Evolutionary conservation across 2,329 filamentous ascomycete species (phyloP), one percentile per base, ranked within the genome.

Genomic region (Aureobasidium pullulans): DNA sequence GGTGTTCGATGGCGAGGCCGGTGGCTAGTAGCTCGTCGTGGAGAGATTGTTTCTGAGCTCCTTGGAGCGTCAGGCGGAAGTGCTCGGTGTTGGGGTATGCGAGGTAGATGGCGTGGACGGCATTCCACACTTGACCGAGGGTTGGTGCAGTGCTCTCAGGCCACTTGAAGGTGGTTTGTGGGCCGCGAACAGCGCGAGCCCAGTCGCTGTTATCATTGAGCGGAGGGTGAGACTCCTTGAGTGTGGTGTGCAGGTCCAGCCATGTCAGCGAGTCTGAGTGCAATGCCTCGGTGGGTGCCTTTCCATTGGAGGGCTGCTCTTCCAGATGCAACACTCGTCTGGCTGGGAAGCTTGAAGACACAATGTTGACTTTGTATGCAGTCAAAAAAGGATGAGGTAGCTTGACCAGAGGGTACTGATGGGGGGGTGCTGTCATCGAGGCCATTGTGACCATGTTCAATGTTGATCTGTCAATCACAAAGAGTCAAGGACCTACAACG

Each of bases 381-480:
- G 76, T 78, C 40, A 79, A 69, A 52, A 74, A 79, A 4, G 76
- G 76, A 58, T 79, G 75, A 16, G 76, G 76, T 31, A 79, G 72
- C 63, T 77, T 78, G 28, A 78, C 72, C 60, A 66, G 66, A 37
- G 52, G 52, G 13, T 56, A 56, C 31, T 56, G 52, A 19, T 56
- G 52, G 23, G 40, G 40, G 37, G 40, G 32, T 10, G 40, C 2
- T 11, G 40, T n/a, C 6, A 10, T 28, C 1, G 36, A 37, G 28
- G 40, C 31, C 52, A 56, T 56, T 36, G 16, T 31, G 29, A 15
- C 28, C 2, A 32, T 31, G 8, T 31, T 6, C 48, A 16, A 2
- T 31, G 28, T 19, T 42, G 49, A 42, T 40, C 37, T 53, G 49
- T 42, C 28, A 39, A 42, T 28, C 31, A 13, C 16, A 34, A 16